Conservation (phyloP, 768 basidiomycete genomes). For the Tremella yokohamensis region DNA sequence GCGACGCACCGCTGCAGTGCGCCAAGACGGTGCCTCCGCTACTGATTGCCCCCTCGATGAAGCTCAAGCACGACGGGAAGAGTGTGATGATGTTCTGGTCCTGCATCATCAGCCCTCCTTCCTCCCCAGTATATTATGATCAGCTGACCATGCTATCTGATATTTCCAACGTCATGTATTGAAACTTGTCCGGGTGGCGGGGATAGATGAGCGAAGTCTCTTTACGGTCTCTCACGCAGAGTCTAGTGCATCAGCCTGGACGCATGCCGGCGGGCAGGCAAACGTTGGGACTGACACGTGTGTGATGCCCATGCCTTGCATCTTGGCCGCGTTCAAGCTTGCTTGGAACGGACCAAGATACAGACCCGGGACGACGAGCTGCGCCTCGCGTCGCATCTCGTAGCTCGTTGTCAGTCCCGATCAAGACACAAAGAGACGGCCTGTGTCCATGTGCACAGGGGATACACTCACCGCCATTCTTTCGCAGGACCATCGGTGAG, state of each 20-base stretch:
- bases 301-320: constrained; percentile 45
- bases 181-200: constrained; percentile 44
- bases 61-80: constrained; percentile 39
- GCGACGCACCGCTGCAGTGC: constrained; percentile 46
- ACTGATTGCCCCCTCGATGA: constrained; percentile 44
- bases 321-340: constrained; percentile 28
- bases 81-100: constrained; percentile 49
- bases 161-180: constrained; percentile 49
- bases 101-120: constrained; percentile 17
- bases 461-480: too few relatives aligned
- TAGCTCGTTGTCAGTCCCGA: constrained; percentile 35
- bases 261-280: not conserved
- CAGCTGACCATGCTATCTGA: constrained; percentile 45
- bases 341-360: constrained; percentile 50
- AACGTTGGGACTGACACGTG: constrained; percentile 43
- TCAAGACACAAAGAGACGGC: too few relatives aligned
- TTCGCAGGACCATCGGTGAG: too few relatives aligned
- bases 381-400: constrained; percentile 50
- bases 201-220: constrained; percentile 47
- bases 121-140: not conserved
- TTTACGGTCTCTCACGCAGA: constrained; percentile 46
- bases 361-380: constrained; percentile 46
- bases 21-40: constrained; percentile 45
- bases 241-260: constrained; percentile 20
- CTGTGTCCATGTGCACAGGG: too few relatives aligned